Base-by-base conservation (phyloP, 2,329 filamentous ascomycete genomes). In the Fusarium sp. region DNA sequence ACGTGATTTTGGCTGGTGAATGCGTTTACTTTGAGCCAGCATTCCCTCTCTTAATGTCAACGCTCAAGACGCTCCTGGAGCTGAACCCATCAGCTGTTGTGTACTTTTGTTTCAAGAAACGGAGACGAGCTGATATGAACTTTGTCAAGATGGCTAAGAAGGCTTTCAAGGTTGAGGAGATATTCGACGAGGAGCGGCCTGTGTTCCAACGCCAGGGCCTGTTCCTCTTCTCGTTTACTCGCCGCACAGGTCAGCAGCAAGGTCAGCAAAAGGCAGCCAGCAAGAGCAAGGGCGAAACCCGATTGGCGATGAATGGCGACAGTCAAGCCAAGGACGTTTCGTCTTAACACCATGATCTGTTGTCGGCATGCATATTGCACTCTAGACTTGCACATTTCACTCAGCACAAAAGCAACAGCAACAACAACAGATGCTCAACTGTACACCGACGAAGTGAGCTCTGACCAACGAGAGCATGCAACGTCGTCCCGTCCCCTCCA, bases 1-100 rank as follows among this genome's bases (percentile, higher is more conserved):
- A 94, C 74, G 84, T 97, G 60, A 89, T 99, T 61, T 86, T 98
- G n/a, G 96, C 96, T 4, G 95, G 94, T 40, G 96, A 98, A 79
- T 98, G 95, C 80, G 93, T 97, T 53, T 99, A 98, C 83, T 97
- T 97, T 79, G 96, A 98, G 80, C 93, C 95, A 3, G 93, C 96
- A 1, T 98, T 98, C 76, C 94, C 95, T 29, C 84, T 97, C 33
- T 85, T 99, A 50, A 86, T 96, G 76, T 82, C 89, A 68, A 98
- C 95, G 6, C 82, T 98, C 70, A 83, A 87, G 64, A 89, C 92
- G 68, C 83, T 97, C 51, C 84, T 97, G 69, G 86, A 87, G 14
- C 85, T 93, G 44, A 93, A 90, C 78, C 90, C 91, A 20, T 79
- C 83, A 44, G 86, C 87, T 10, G 82, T 85, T 9, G 78, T 91